Percentiles rank a stretch among this genome's conserved stretches.
phyloP scores from a whole-genome alignment of 805 yeast species.

The Sugiyamaella floridensis region DNA sequence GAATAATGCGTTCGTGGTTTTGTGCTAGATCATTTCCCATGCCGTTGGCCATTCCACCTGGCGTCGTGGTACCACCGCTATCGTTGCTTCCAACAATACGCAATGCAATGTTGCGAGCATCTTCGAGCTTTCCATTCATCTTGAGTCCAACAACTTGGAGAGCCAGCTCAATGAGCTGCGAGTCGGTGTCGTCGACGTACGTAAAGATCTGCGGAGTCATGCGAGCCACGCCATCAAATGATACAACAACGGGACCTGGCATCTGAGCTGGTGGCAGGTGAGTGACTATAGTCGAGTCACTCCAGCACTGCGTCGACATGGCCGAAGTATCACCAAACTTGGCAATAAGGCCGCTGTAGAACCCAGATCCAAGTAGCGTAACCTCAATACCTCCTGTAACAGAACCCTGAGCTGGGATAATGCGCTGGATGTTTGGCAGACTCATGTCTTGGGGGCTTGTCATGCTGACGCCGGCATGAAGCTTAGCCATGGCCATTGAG shows the following conservation, averaged over 20 bases:
- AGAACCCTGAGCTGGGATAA: conserved; percentile 95
- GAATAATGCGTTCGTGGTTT: conserved; percentile 40
- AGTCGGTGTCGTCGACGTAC: conserved; percentile 90
- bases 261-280: conserved; percentile 85
- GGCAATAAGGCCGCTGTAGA: conserved; percentile 74
- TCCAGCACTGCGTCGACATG: conserved; percentile 89
- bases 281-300: conserved; percentile 87
- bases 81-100: conserved; percentile 64
- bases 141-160: conserved; percentile 93
- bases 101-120: conserved; percentile 88
- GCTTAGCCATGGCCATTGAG: neutral
- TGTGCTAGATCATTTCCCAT: conserved; percentile 21
- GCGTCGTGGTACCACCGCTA: conserved; percentile 2
- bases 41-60: conserved; percentile 2
- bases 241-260: conserved; percentile 88
- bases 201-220: conserved; percentile 61
- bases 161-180: conserved; percentile 91
- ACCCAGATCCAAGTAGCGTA: conserved; percentile 80
- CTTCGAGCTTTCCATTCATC: conserved; percentile 94
- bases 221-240: conserved; percentile 54
- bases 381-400: conserved; percentile 94
- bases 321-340: conserved; percentile 61
- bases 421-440: conserved; percentile 64
- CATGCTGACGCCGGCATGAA: neutral
- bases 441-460: conserved; percentile 1